Conservation (phyloP, 495 filamentous ascomycete species). For the Baudoinia panamericana region DNA sequence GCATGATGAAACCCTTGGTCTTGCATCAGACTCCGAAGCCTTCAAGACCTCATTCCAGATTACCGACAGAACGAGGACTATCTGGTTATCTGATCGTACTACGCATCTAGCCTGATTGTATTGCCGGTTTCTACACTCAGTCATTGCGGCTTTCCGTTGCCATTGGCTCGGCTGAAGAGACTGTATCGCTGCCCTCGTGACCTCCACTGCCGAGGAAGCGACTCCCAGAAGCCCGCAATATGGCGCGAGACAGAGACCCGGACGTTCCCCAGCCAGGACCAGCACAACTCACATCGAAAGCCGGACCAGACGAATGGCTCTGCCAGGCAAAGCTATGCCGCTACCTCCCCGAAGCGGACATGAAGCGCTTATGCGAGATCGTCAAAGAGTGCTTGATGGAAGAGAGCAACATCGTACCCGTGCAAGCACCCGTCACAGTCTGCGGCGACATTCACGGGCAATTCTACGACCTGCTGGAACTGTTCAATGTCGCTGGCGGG, state of each 20-base stretch:
- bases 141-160: no score
- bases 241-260: constrained; percentile 17
- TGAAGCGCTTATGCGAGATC: constrained; percentile 98
- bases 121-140: no score
- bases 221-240: background rate
- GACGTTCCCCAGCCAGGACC: constrained; percentile 80
- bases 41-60: no score
- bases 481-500: constrained; percentile 90
- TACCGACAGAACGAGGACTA: no score
- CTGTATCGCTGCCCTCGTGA: constrained; percentile 14
- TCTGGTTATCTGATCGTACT: no score
- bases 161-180: no score
- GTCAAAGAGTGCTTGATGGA: constrained; percentile 98
- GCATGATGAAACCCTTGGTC: no score
- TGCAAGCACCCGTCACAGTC: constrained; percentile 89
- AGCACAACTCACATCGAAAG: constrained; percentile 64
- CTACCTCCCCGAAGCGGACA: constrained; percentile 84
- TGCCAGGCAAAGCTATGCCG: constrained; percentile 91
- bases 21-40: no score
- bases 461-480: constrained; percentile 94
- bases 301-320: constrained; percentile 92
- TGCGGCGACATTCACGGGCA: constrained; percentile 98
- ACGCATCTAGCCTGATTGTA: no score
- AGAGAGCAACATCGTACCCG: constrained; percentile 96
- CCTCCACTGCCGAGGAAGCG: no score